phyloP scores from a whole-genome alignment of 495 filamentous ascomycete species.

The Aspergillus affinis region DNA sequence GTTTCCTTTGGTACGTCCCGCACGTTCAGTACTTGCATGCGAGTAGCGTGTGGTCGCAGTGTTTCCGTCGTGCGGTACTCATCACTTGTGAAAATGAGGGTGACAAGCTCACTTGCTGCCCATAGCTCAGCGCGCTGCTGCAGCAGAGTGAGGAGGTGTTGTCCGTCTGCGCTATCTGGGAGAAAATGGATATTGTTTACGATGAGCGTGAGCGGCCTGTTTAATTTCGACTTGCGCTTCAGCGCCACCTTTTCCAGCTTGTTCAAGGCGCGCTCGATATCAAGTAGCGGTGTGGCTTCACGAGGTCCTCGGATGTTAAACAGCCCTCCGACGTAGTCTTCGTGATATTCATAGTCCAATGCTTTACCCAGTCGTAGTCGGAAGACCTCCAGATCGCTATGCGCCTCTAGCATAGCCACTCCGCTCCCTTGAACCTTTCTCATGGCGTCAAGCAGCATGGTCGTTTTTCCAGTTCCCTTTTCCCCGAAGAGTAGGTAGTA shows the following conservation, averaged over 20 bases:
- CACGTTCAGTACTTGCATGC: constrained; percentile 77
- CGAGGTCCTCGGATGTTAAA: constrained; percentile 82
- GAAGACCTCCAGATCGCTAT: constrained; percentile 82
- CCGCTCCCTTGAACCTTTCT: constrained; percentile 74
- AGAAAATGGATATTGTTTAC: constrained; percentile 80
- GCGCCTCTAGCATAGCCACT: constrained; percentile 82
- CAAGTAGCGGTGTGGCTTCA: constrained; percentile 76
- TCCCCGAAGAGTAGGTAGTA: constrained; percentile 83
- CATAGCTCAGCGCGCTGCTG: constrained; percentile 85
- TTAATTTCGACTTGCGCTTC: constrained; percentile 48
- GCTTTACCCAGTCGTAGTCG: constrained; percentile 80
- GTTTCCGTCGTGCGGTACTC: constrained; percentile 89
- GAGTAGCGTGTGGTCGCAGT: constrained; percentile 72
- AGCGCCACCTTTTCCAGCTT: constrained; percentile 86
- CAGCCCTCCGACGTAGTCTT: constrained; percentile 75
- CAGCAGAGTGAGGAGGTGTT: constrained; percentile 75
- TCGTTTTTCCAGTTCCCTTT: constrained; percentile 82
- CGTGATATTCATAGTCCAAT: constrained; percentile 78
- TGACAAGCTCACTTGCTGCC: constrained; percentile 76
- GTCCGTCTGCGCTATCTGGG: constrained; percentile 75
- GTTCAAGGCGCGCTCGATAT: constrained; percentile 85
- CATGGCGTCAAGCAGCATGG: constrained; percentile 84
- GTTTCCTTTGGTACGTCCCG: constrained; percentile 65
- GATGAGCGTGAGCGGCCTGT: constrained; percentile 69
- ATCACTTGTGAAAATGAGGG: constrained; percentile 72